Evolutionary conservation across 1,284 basidiomycete genomes (phyloP).

Genomic region (Leccinum variabile): DNA sequence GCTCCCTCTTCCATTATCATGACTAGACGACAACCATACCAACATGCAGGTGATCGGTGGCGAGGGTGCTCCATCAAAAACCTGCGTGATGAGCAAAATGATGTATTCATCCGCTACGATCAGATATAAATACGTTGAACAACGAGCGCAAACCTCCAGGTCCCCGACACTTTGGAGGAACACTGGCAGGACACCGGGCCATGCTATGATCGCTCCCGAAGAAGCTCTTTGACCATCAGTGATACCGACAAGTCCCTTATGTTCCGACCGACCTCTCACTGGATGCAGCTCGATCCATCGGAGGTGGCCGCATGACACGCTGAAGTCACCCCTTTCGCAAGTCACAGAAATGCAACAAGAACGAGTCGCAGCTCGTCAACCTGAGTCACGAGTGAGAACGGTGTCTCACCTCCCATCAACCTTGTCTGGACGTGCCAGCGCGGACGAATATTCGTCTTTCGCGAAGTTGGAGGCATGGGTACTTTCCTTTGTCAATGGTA

Average conservation of each 20-base stretch:
- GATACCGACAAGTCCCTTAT: conserved; percentile 22
- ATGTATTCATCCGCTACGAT: no score
- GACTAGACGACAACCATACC: no score
- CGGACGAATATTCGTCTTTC: conserved; percentile 25
- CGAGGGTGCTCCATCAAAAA: no score
- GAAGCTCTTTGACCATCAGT: conserved; percentile 28
- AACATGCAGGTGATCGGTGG: no score
- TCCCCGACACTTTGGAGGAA: conserved; percentile 24
- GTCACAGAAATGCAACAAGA: conserved; percentile 18
- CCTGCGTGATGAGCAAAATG: no score
- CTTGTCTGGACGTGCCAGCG: conserved; percentile 4
- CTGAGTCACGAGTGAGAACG: conserved; percentile 41
- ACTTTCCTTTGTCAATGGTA: conserved; percentile 75
- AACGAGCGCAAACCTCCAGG: not conserved
- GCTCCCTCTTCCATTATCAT: no score
- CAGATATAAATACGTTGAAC: no score
- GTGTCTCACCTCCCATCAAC: conserved; percentile 33
- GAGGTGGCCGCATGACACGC: not conserved
- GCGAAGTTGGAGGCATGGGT: conserved; percentile 71
- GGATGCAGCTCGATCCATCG: conserved; percentile 2
- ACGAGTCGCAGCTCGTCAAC: conserved; percentile 7
- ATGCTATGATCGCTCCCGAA: conserved; percentile 24
- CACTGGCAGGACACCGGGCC: conserved; percentile 30
- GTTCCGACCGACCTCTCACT: conserved; percentile 23
- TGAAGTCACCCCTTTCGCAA: conserved; percentile 29